Percentiles rank a stretch among this genome's conserved stretches.
These are phyloP conservation scores for Fusarium devonianum DNA, from an alignment of 2,329 filamentous ascomycete genomes.

Conservation along the genomic window DNA sequence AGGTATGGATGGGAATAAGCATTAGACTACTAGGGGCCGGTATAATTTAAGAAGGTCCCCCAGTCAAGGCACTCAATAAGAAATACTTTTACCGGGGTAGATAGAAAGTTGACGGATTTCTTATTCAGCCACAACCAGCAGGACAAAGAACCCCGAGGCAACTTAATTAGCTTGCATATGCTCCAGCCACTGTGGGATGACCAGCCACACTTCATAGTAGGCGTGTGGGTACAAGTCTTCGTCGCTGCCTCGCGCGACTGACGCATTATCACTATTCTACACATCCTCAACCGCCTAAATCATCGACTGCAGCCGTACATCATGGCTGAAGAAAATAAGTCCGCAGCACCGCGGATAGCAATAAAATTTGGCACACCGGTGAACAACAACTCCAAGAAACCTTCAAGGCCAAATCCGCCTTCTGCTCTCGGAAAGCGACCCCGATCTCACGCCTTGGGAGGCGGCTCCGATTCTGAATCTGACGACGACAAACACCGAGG, in stretches of 20 bases:
- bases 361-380: slow-evolving; percentile 54
- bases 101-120: too few species aligned
- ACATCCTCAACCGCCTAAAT: neutral
- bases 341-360: slow-evolving; percentile 51
- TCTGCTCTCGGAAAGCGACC: slow-evolving; percentile 59
- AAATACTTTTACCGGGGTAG: too few species aligned
- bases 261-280: slow-evolving; percentile 13
- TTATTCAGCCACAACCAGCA: too few species aligned
- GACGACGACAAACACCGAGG: slow-evolving; percentile 44
- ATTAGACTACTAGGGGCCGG: too few species aligned
- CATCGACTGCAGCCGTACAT: neutral
- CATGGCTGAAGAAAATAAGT: slow-evolving; percentile 42
- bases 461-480: slow-evolving; percentile 54
- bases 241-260: slow-evolving; percentile 11
- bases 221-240: too few species aligned
- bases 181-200: too few species aligned
- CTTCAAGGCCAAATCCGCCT: slow-evolving; percentile 47
- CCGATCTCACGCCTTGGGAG: slow-evolving; percentile 52
- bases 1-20: too few species aligned
- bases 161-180: too few species aligned
- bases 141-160: too few species aligned
- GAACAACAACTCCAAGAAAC: slow-evolving; percentile 41
- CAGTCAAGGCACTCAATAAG: too few species aligned
- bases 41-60: too few species aligned
- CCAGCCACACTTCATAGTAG: too few species aligned